phyloP scores from a whole-genome alignment of 805 yeast genomes.

The Wickerhamomyces queroliae region DNA sequence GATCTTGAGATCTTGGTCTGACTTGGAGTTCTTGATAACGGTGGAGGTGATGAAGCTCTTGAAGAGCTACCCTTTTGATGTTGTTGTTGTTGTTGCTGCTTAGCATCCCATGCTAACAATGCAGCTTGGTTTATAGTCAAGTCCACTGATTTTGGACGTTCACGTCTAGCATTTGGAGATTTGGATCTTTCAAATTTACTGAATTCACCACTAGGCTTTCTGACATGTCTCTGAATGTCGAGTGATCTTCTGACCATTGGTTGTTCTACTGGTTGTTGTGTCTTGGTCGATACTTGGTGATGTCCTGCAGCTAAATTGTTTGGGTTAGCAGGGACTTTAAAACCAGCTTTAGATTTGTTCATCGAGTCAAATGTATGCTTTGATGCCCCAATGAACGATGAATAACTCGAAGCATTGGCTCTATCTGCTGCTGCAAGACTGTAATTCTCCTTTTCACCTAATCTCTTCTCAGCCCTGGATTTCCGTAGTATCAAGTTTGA shows the following conservation, averaged over 20 bases:
- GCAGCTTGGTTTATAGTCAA: slow-evolving; percentile 21
- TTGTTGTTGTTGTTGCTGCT: slow-evolving; percentile 1
- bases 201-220: not conserved
- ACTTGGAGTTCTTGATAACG: slow-evolving; percentile 1
- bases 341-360: no score
- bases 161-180: slow-evolving; percentile 12
- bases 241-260: not conserved
- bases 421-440: slow-evolving; percentile 9
- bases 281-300: no score
- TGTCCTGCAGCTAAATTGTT: not conserved
- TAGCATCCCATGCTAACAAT: slow-evolving; percentile 19
- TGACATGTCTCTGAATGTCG: not conserved
- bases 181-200: slow-evolving; percentile 8
- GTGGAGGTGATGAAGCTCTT: slow-evolving; percentile 8
- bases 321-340: slow-evolving; percentile 8
- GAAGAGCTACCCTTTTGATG: slow-evolving; percentile 11
- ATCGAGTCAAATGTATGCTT: not conserved
- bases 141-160: slow-evolving; percentile 22
- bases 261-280: no score
- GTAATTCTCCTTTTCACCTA: slow-evolving; percentile 7
- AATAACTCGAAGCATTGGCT: slow-evolving; percentile 15
- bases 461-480: slow-evolving; percentile 7
- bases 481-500: slow-evolving; percentile 12
- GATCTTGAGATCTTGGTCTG: not conserved
- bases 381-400: slow-evolving; percentile 21